Percentiles rank a stretch among this genome's conserved stretches.
These are phyloP conservation scores for Chlamydomonas schloesseri DNA, from an alignment of 139 green algal species.

Conservation along the genomic window DNA sequence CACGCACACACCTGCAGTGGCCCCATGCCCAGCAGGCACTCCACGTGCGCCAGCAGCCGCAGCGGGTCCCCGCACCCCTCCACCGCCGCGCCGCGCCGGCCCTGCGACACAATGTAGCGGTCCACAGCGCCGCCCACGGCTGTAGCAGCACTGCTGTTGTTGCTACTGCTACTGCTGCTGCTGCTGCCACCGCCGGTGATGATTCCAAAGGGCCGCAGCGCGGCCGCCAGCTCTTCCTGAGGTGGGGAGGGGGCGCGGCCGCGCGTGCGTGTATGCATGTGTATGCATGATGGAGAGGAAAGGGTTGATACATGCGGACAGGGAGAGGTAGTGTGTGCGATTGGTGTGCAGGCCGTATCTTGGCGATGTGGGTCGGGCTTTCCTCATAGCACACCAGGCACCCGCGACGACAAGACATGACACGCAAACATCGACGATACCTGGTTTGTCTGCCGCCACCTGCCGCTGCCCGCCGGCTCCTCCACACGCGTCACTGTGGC, in stretches of 20 bases:
- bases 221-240: slow-evolving; percentile 58
- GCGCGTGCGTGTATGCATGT: too few relatives aligned
- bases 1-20: neutral
- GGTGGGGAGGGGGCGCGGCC: too few relatives aligned
- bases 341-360: too few relatives aligned
- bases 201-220: slow-evolving; percentile 60
- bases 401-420: too few relatives aligned
- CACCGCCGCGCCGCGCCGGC: slow-evolving; percentile 59
- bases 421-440: too few relatives aligned
- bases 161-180: too few relatives aligned
- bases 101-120: slow-evolving; percentile 73
- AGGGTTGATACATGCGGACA: too few relatives aligned
- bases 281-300: too few relatives aligned
- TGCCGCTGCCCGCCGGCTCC: slow-evolving; percentile 16
- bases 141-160: too few relatives aligned
- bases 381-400: too few relatives aligned
- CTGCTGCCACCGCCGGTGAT: too few relatives aligned
- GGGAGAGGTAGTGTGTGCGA: neutral
- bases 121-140: slow-evolving; percentile 60
- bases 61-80: slow-evolving; percentile 45
- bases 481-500: slow-evolving; percentile 14
- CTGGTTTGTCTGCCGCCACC: slow-evolving; percentile 4
- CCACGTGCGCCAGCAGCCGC: slow-evolving; percentile 50
- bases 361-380: too few relatives aligned
- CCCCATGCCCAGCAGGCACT: slow-evolving; percentile 59